Base-by-base conservation (phyloP, 768 basidiomycete species). In the Boletales sp. region DNA sequence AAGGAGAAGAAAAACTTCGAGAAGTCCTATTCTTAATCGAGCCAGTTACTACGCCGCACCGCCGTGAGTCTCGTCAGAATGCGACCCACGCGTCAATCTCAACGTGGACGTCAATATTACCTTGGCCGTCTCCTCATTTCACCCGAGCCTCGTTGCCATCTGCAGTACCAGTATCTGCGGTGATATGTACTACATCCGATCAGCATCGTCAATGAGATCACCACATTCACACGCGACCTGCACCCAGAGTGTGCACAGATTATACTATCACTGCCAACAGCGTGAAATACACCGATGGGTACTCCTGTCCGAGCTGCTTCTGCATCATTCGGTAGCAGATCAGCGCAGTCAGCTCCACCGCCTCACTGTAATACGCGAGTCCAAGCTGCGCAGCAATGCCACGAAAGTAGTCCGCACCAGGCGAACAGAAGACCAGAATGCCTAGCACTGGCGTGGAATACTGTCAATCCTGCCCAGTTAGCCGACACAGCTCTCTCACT, bases 121-220 rank as follows among this genome's bases (percentile, higher is more conserved):
- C 32, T 14, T 49, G 4, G 15, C 32, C 19, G 52, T 63, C 12
- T 55, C 55, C 29, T 53, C 50, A 21, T 43, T 18, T 62, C 59
- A 61, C 8, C 45, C 45, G 2, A 38, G 43, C 17, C 59, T 62
- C 36, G 53, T 56, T 11, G 57, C 57, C 27, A 66, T 54, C 12
- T 57, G 53, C 30, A 64, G 34, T 8, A 66, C 61, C 42, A 66
- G 21, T 52, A 61, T 53, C 47, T 61, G 64, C 34, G 63, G 57
- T 1, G 64, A 61, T 52, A 65, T 50, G 21, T 13, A 34, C 34
- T 34, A 12, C 11, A 34, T 15, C 34, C 12, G 34, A 34, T 39
- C 38, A 39, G 19, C 38, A 39, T 19, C 19, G 18, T 7, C 11
- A 5, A 27, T 27, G 24, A 27, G 4, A 6, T 27, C 24, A 27